Percentiles rank a stretch among this genome's conserved stretches.
These are phyloP conservation scores for Aspergillus cavernicola DNA, from an alignment of 495 filamentous ascomycete genomes.

Conservation along the genomic window DNA sequence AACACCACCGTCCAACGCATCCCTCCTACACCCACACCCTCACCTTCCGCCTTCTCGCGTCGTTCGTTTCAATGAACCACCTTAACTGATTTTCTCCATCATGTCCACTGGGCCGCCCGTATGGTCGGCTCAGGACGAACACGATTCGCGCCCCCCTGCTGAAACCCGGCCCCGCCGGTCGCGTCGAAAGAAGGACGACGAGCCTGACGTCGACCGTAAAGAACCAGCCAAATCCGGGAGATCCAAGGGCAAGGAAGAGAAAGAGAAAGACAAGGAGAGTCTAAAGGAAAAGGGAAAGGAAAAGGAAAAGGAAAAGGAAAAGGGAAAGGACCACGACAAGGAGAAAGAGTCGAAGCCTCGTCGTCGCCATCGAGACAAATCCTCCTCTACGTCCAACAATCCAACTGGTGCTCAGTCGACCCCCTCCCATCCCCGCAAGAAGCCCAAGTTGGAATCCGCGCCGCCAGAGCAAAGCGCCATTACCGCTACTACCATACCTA, in stretches of 20 bases:
- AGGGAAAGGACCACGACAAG: constrained; percentile 14
- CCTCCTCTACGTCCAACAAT: constrained; percentile 24
- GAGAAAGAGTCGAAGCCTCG: constrained; percentile 32
- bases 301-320: constrained; percentile 28
- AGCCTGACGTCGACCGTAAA: constrained; percentile 19
- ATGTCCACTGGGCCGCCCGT: constrained; percentile 26
- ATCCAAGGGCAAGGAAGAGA: constrained; percentile 20
- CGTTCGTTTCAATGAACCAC: constrained; percentile 17
- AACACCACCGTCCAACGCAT: neutral
- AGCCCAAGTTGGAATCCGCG: constrained; percentile 42
- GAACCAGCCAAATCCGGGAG: constrained; percentile 18
- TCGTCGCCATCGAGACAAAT: constrained; percentile 41
- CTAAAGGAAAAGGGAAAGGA: constrained; percentile 22
- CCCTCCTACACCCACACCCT: neutral
- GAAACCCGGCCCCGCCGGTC: constrained; percentile 35
- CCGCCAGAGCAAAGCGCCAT: constrained; percentile 16
- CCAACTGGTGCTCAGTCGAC: constrained; percentile 15
- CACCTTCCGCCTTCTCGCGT: constrained; percentile 10
- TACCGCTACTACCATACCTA: constrained; percentile 11
- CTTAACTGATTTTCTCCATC: constrained; percentile 24
- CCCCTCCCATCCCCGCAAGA: constrained; percentile 40
- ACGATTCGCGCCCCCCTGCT: constrained; percentile 16
- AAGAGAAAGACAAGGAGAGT: constrained; percentile 17
- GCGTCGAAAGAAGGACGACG: constrained; percentile 47
- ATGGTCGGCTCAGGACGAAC: constrained; percentile 21